These are phyloP conservation scores for Aspergillus phoenicis DNA, from an alignment of 2,329 filamentous ascomycete genomes.

Conservation along the genomic window DNA sequence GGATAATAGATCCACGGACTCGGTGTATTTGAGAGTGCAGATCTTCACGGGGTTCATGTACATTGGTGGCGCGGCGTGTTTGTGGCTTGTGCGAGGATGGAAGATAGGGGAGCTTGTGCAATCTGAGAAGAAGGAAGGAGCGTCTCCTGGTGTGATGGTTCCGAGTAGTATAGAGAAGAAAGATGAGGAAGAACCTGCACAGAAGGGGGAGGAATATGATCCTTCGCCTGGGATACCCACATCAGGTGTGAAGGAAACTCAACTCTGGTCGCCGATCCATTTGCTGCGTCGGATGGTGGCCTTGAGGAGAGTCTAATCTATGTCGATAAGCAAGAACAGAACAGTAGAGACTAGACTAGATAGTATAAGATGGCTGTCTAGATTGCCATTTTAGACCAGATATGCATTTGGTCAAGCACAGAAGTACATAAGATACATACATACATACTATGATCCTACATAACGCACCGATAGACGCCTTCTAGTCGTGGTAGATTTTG, in stretches of 20 bases:
- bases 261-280: constrained; percentile 31
- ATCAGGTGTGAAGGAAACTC: not conserved
- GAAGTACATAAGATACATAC: not conserved
- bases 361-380: not conserved
- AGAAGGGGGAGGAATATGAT: constrained; percentile 17
- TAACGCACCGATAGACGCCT: constrained; percentile 4
- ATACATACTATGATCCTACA: constrained; percentile 6
- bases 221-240: not conserved
- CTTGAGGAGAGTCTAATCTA: constrained; percentile 32
- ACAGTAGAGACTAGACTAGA: not conserved
- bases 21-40: constrained; percentile 45
- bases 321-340: not conserved
- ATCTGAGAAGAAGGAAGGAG: constrained; percentile 16
- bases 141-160: not conserved
- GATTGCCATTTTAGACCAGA: not conserved
- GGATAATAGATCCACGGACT: constrained; percentile 34
- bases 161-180: not conserved
- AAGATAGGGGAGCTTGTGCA: constrained; percentile 38
- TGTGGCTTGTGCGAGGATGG: constrained; percentile 45
- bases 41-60: constrained; percentile 66
- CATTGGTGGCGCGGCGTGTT: constrained; percentile 55
- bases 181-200: not conserved
- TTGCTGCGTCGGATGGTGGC: constrained; percentile 37
- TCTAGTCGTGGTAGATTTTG: not conserved
- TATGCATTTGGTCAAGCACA: not conserved